A percentile compares a stretch with the other conserved stretches of the same genome.
Conservation (phyloP, 257 asterid species). For the Mitragyna speciosa region DNA sequence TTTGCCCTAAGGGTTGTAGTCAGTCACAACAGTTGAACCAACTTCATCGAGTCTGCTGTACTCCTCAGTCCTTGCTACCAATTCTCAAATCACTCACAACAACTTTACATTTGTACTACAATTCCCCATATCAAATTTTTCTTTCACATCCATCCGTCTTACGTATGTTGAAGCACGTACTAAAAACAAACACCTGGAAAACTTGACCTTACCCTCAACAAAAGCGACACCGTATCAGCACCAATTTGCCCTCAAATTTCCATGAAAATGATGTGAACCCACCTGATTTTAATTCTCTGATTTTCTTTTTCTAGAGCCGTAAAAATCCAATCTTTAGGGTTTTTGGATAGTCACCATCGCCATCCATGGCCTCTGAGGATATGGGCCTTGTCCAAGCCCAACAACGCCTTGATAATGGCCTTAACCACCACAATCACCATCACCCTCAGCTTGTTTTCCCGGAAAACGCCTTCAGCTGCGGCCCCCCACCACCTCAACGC, state of each 20-base stretch:
- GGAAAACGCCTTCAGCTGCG: constrained; percentile 42
- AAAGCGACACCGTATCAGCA: too few relatives aligned
- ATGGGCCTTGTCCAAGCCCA: constrained; percentile 54
- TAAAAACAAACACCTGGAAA: too few relatives aligned
- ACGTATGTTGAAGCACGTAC: too few relatives aligned
- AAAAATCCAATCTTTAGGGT: constrained; percentile 20
- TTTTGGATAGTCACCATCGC: neutral
- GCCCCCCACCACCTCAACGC: constrained; percentile 47
- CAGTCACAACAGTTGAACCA: neutral
- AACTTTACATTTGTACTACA: too few relatives aligned
- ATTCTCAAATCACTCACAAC: too few relatives aligned
- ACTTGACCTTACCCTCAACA: neutral
- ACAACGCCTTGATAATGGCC: constrained; percentile 53
- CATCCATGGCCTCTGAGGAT: constrained; percentile 64
- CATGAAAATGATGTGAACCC: neutral
- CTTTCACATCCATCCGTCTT: too few relatives aligned
- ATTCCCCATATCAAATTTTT: too few relatives aligned
- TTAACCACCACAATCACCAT: constrained; percentile 51
- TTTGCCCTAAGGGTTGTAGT: neutral
- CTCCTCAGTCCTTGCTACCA: too few relatives aligned
- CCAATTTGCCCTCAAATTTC: neutral
- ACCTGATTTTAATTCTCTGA: neutral
- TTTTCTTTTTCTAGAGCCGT: neutral
- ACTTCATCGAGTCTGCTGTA: neutral
- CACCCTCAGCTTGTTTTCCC: constrained; percentile 65